Percentiles rank a stretch among this genome's conserved stretches.
phyloP scores from a whole-genome alignment of 257 asterid genomes.

The Fraxinus anomala region DNA sequence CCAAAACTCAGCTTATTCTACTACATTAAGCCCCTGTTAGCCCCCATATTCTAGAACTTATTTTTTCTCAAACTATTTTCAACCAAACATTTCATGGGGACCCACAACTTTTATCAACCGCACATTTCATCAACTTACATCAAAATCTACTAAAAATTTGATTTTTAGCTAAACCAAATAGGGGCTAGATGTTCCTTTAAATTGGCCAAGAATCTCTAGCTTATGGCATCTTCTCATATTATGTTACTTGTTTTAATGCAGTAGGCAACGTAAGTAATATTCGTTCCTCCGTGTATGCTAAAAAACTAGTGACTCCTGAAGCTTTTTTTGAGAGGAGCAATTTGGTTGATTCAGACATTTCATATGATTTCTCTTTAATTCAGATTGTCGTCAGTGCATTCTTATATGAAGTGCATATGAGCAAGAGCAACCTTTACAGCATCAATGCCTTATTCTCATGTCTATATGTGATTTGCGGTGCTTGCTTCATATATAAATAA shows the following conservation, averaged over 20 bases:
- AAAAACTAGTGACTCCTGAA: background rate
- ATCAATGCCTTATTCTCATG: background rate
- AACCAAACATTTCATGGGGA: no score
- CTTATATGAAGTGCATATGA: background rate
- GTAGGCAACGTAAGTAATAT: background rate
- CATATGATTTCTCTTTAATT: background rate
- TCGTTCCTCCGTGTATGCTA: background rate
- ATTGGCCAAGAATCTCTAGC: no score
- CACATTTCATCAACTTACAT: no score
- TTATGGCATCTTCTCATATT: background rate
- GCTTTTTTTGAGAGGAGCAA: background rate
- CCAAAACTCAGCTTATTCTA: background rate
- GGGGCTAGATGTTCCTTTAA: no score
- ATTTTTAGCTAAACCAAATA: no score
- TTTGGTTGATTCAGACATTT: background rate
- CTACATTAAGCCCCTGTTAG: no score
- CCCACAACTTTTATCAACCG: no score
- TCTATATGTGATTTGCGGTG: background rate
- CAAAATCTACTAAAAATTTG: no score
- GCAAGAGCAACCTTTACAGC: background rate
- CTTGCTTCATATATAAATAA: background rate
- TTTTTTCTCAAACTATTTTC: no score
- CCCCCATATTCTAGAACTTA: no score
- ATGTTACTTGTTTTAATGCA: background rate
- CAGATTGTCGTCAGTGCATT: background rate